phyloP scores from a whole-genome alignment of 768 basidiomycete genomes.

The Stropharia rugosoannulata region DNA sequence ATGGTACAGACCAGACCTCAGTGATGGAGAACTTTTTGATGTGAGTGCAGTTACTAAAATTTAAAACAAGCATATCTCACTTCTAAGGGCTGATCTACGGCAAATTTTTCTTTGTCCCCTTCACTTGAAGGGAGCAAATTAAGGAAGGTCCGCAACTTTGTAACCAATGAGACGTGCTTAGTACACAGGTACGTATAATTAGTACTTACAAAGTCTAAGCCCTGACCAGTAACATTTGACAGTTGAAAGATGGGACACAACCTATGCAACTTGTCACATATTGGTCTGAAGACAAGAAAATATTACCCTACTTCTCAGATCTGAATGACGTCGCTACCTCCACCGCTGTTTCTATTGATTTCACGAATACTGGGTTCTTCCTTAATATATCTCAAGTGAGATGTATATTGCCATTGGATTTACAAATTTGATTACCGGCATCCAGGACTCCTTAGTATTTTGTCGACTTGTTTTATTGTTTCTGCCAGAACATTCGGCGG shows the following conservation, averaged over 20 bases:
- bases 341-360: slow-evolving; percentile 77
- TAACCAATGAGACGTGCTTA: neutral
- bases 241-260: slow-evolving; percentile 90
- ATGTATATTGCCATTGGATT: neutral
- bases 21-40: slow-evolving; percentile 71
- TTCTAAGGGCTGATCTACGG: slow-evolving; percentile 77
- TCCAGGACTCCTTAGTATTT: slow-evolving; percentile 90
- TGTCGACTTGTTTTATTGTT: slow-evolving; percentile 89
- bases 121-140: slow-evolving; percentile 91
- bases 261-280: slow-evolving; percentile 36
- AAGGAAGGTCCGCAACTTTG: slow-evolving; percentile 81
- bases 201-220: slow-evolving; percentile 66
- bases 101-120: slow-evolving; percentile 78
- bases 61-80: slow-evolving; percentile 29
- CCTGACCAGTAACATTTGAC: slow-evolving; percentile 95
- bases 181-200: neutral
- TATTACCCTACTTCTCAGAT: slow-evolving; percentile 55
- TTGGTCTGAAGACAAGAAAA: neutral
- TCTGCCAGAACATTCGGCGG: slow-evolving; percentile 89
- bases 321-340: slow-evolving; percentile 76
- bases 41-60: neutral
- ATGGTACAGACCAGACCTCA: slow-evolving; percentile 87
- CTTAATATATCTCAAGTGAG: slow-evolving; percentile 32
- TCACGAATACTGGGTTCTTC: slow-evolving; percentile 82
- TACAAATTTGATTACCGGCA: slow-evolving; percentile 55